Evolutionary conservation across 192 early-diverging fungal species (phyloP), one percentile per base, ranked within the genome.

Genomic region (Gamsiella multidivaricata): DNA sequence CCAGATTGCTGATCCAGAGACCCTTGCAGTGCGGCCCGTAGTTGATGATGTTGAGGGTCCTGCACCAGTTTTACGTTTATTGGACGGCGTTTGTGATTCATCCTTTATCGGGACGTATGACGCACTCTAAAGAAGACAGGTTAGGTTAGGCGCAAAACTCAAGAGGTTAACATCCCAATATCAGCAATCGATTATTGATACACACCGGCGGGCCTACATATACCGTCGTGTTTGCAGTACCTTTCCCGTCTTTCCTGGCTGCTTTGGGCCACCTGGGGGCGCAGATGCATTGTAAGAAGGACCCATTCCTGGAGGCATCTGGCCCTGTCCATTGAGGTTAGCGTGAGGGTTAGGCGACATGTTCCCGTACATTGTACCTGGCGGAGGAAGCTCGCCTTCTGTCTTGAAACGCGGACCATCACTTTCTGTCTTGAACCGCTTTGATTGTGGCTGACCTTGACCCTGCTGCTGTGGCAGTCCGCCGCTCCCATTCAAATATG

Each of bases 281-380:
- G 53, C 71, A 29, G 73, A 65, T 11, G 74, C 32, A 49, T 65
- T 65, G 41, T 78, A 78, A 20, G 58, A 34, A 3, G 65, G 54
- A 11, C 61, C 70, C 70, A 87, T 79, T 37, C 82, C 70, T 23
- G 81, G 78, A 23, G 83, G 82, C 65, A 83, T 69, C 60, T 63
- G 70, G 42, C 70, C 54, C 17, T 56, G 69, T 55, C 80, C 80
- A 54, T 76, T 60, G 3, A 86, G 82, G 54, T 83, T 75, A 54
- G 79, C 65, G 31, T 86, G 82, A 25, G 75, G 75, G n/a, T 70
- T 74, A n/a, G 73, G 80, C 5, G 74, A 78, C 74, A 78, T 78
- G 41, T 75, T 75, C 15, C 66, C 66, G 25, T 78, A 78, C 62
- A 64, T 73, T 3, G 54, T 45, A 25, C 74, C 81, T 1, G 79